Conservation (phyloP, 2,329 filamentous ascomycete species). For the Pseudodiploospora longispora region DNA sequence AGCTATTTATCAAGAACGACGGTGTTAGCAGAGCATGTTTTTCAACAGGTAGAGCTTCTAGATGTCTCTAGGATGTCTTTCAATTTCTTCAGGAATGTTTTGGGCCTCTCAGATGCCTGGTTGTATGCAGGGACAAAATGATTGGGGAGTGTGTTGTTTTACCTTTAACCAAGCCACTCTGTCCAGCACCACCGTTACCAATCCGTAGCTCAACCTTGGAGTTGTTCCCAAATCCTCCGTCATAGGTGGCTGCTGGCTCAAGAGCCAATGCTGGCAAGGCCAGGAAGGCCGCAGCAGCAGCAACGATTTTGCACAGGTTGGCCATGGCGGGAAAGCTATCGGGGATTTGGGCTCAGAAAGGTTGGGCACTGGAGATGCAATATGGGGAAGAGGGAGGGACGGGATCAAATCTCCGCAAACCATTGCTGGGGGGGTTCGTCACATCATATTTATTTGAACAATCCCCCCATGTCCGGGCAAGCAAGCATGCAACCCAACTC, state of each 20-base stretch:
- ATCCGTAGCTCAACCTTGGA: constrained; percentile 18
- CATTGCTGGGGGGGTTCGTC: no score
- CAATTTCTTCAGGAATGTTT: no score
- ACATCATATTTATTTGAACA: no score
- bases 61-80: no score
- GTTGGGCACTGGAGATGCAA: no score
- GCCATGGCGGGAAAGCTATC: background rate
- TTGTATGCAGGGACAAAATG: no score
- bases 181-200: constrained; percentile 29
- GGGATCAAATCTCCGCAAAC: no score
- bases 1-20: constrained; percentile 6
- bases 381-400: no score
- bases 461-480: no score
- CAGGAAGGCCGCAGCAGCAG: constrained; percentile 1
- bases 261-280: constrained; percentile 3
- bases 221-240: constrained; percentile 12
- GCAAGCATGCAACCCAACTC: no score
- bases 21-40: background rate
- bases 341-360: no score
- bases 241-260: constrained; percentile 13
- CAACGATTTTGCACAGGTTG: constrained; percentile 3
- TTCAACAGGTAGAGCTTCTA: background rate
- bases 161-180: constrained; percentile 29
- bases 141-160: background rate
- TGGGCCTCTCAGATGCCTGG: no score